Percentiles rank a stretch among this genome's conserved stretches.
Conservation (phyloP, 129 eudicot genomes). For the Pseudognaphalium luteoalbum region DNA sequence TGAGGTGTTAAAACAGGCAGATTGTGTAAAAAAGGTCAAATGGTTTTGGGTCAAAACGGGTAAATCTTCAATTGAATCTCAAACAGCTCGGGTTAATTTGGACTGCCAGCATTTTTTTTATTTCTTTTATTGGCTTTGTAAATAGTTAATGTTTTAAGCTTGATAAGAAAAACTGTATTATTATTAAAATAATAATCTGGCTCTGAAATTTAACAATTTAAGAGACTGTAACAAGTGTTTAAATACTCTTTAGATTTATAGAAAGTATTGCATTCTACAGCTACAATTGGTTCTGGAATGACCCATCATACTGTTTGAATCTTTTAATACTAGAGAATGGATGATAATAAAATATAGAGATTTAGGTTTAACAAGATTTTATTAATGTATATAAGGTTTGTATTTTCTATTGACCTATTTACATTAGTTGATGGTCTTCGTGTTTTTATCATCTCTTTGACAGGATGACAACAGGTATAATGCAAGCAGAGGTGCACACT, state of each 20-base stretch:
- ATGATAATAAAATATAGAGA: not conserved
- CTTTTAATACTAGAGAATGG: not conserved
- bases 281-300: not conserved
- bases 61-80: not conserved
- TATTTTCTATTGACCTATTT: not conserved
- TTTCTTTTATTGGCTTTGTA: not conserved
- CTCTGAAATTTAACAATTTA: not conserved
- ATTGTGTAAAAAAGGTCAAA: not conserved
- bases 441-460: conserved; percentile 21
- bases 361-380: not conserved
- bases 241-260: not conserved
- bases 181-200: not conserved
- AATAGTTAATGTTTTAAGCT: not conserved
- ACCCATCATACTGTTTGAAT: not conserved
- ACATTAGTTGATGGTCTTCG: not conserved
- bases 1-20: not conserved
- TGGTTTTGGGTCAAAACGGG: not conserved
- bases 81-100: not conserved
- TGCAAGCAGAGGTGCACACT: conserved; percentile 96
- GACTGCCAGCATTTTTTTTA: not conserved
- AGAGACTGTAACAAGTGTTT: not conserved
- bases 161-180: not conserved
- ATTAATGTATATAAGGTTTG: not conserved
- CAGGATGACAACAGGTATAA: conserved; percentile 97
- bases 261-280: not conserved